Evolutionary conservation across 1,284 basidiomycete species (phyloP), one percentile per base, ranked within the genome.

Genomic region (Leccinum pallidistipes): DNA sequence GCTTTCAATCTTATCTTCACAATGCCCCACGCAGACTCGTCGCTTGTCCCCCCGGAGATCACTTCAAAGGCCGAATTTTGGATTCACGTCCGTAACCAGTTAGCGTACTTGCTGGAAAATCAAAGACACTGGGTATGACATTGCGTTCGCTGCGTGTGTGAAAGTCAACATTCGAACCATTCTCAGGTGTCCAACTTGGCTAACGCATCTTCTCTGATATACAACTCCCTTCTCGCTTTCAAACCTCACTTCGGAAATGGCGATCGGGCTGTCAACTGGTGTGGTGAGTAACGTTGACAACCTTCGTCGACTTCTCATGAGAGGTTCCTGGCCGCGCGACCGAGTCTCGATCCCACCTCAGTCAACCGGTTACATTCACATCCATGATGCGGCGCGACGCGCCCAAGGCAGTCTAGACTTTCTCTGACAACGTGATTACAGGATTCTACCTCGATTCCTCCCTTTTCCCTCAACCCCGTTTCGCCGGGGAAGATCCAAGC

Each of bases 1-100:
- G 9, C 16, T 27, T 45, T 12, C 6, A 12, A 47, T 47, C 45
- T 47, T 47, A 47, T 21, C 45, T 47, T 21, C 7, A 18, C 27
- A 34, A 95, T 95, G 93, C 88, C 88, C 31, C 93, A 96, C 79
- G 92, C 94, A 59, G 93, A 95, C 71, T 82, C 88, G 14, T 87
- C 90, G 5, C 75, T 87, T 21, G 80, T 95, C 7, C 93, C 93
- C 6, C 67, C 79, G 18, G 81, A 80, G 69, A 84, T 95, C 64
- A 79, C 76, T 59, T 85, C 85, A 57, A 95, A 91, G 69, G 52
- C 76, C 7, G 83, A 90, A 54, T 93, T 95, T 74, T 95, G 94
- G 90, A 75, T 76, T 2, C 87, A 94, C 76, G 83, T 95, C 38
- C 76, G 85, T 65, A 71, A 73, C 4, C 90, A 94, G 70, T 76